Evolutionary conservation across 2,329 filamentous ascomycete genomes (phyloP), one percentile per base, ranked within the genome.

Genomic region (Sphaerulina populicola): DNA sequence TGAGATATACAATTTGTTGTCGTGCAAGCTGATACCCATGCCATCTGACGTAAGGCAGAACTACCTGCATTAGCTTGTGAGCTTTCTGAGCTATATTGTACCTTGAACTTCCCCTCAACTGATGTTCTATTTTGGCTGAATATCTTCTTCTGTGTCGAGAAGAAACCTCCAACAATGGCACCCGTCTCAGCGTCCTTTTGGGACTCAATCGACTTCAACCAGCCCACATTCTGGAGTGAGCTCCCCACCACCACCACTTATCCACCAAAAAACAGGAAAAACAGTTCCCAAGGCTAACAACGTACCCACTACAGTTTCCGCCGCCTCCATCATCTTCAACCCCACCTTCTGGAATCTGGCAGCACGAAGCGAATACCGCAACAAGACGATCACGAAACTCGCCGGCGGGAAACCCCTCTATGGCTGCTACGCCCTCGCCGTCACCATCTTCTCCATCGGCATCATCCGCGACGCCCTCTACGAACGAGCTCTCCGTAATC

Each of bases 311-410:
- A 31, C 51, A 62, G 57, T 63, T 37, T 55, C 61, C 12, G 61
- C 58, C 42, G 77, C 76, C 50, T 80, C 86, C 47, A 94, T 98
- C 71, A 78, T 84, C 44, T 97, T 98, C 73, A 98, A 98, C 72
- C 93, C 93, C 18, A 84, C 93, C n/a, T 97, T 96, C 72, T 98
- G 93, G 93, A 98, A 98, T 69, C 86, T 89, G 64, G 82, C 88
- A 61, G 89, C 89, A 55, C 84, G 89, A 64, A 56, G 68, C 91
- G 93, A 98, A 74, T 97, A 97, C 74, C 85, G 83, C 72, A 89
- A 86, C 71, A 90, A 90, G 68, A 74, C 88, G 68, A 79, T 98
- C 57, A 96, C 91, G 58, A 88, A 85, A 66, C 78, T 93, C 57
- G 94, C 94, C 62, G 80, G 83, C 57, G 87, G 89, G 59, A 85